phyloP scores from a whole-genome alignment of 83 land plant genomes.

The Diphasiastrum complanatum region DNA sequence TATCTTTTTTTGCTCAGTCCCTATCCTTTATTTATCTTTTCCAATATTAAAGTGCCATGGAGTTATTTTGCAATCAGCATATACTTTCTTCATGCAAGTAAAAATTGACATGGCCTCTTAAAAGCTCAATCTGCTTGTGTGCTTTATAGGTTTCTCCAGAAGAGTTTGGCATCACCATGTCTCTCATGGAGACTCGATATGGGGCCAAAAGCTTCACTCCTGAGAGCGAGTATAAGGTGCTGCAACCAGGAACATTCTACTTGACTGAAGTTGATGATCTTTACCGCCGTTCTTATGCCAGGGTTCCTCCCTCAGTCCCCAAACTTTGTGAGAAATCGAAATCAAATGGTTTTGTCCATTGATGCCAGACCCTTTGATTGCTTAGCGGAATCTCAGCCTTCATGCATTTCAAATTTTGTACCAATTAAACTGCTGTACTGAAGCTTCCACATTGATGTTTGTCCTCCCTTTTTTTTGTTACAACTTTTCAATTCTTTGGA shows the following conservation, averaged over 20 bases:
- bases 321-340: neutral
- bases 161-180: constrained; percentile 62
- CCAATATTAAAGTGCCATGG: neutral
- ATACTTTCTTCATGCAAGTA: no score
- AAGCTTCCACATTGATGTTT: no score
- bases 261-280: constrained; percentile 74
- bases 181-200: constrained; percentile 87
- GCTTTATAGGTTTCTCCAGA: constrained; percentile 58
- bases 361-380: no score
- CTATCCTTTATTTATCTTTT: neutral
- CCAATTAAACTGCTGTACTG: no score
- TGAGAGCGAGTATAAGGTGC: constrained; percentile 40
- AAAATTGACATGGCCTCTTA: neutral
- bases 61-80: no score
- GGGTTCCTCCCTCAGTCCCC: neutral
- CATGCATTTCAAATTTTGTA: no score
- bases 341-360: constrained; percentile 2
- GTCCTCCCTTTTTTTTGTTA: no score
- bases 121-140: neutral
- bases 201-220: constrained; percentile 84
- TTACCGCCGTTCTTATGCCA: constrained; percentile 65
- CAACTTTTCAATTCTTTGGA: no score
- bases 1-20: neutral
- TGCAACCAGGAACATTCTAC: constrained; percentile 69
- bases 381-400: no score